Evolutionary conservation across 1,284 basidiomycete species (phyloP).

Genomic region (Sanghuangporus weigelae): DNA sequence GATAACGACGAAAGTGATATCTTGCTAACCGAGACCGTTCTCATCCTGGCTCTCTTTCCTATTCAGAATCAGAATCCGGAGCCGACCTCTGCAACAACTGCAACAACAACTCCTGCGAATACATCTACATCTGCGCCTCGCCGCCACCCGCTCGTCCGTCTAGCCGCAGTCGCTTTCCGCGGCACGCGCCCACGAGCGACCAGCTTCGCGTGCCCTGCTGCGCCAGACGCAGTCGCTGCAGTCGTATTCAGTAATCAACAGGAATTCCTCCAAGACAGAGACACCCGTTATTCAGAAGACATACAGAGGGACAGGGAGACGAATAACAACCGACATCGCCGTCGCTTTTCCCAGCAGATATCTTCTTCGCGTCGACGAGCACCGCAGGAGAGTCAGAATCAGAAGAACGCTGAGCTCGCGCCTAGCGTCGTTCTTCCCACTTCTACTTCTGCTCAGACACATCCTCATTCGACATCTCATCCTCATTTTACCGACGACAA

Average conservation of each 20-base stretch:
- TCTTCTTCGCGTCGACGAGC: not conserved
- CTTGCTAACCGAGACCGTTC: not conserved
- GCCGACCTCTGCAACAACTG: not conserved
- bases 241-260: not conserved
- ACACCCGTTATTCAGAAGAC: not conserved
- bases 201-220: not conserved
- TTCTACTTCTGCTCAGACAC: not conserved
- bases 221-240: not conserved
- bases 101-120: not conserved
- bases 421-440: not conserved
- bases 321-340: not conserved
- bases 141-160: constrained; percentile 1
- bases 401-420: not conserved
- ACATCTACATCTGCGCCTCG: constrained; percentile 7
- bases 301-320: not conserved
- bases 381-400: not conserved
- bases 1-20: no score
- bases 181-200: constrained; percentile 8
- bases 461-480: not conserved
- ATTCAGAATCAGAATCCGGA: not conserved
- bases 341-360: not conserved
- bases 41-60: not conserved
- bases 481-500: no score
- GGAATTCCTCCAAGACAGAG: not conserved
- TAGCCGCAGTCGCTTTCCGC: not conserved